Evolutionary conservation across 2,329 filamentous ascomycete species (phyloP), one percentile per base, ranked within the genome.

Genomic region (Leptodontidium sp.): DNA sequence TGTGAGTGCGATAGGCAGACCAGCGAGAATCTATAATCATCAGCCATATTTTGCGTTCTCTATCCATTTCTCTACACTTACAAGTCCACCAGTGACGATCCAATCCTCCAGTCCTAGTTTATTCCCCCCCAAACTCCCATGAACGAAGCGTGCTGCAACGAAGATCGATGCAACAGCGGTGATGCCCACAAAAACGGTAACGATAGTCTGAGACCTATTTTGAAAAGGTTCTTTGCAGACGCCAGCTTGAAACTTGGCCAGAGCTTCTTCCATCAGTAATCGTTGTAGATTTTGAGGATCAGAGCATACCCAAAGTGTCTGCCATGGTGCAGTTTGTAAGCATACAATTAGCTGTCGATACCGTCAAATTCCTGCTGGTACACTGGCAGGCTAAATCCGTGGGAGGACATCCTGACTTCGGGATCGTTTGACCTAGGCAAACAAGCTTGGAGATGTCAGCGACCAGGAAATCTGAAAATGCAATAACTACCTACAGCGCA

Each of bases 301-400:
- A 6, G 35, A 38, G 8, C 29, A 9, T 45, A 61, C 57, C 57
- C 35, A 61, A 45, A 9, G 57, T 61, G 17, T 61, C 57, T 8
- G 32, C 35, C 57, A 61, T 61, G 6, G 35, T 61, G 35, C 57
- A 61, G 26, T 61, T 61, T 26, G 57, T 40, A 40, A 61, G 57
- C 57, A 61, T 61, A 45, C 57, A 61, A n/a, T n/a, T 17, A n/a
- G 57, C 57, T n/a, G 57, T 45, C 7, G 14, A n/a, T 7, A 61
- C 17, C 4, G 57, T 61, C n/a, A 61, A 29, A 29, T 61, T 61
- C 57, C 21, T 43, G 38, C 57, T 61, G 32, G n/a, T 29, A 29
- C 57, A 61, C 38, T 61, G 57, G 57, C 57, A 61, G 35, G 57
- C 57, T 6, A 61, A 6, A 29, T 61, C 57, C 15, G 57, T 61